phyloP scores from a whole-genome alignment of 257 asterid species.

The Echites panduratus region DNA sequence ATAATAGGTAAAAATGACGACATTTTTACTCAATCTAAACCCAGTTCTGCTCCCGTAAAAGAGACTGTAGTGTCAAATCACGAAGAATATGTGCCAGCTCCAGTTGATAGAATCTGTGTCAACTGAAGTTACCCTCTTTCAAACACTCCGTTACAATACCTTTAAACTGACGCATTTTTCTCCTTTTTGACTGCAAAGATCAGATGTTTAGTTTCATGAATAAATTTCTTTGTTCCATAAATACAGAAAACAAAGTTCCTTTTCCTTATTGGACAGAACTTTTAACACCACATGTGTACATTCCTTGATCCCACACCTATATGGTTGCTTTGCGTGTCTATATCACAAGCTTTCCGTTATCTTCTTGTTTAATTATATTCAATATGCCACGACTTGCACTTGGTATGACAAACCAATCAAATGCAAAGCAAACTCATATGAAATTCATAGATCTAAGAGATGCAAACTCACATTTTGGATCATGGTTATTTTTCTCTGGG shows the following conservation, averaged over 20 bases:
- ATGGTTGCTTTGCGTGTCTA: neutral
- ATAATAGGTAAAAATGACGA: neutral
- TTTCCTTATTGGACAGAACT: neutral
- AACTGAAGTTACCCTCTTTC: slow-evolving; percentile 37
- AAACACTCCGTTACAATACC: slow-evolving; percentile 50
- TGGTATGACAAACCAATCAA: neutral
- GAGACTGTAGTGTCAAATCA: neutral
- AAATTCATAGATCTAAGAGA: slow-evolving; percentile 13
- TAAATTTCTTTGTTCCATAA: neutral
- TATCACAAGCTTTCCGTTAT: neutral
- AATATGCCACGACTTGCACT: neutral
- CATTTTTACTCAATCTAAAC: neutral
- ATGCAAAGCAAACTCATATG: slow-evolving; percentile 6
- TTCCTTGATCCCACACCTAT: neutral
- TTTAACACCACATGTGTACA: neutral
- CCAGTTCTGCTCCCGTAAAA: neutral
- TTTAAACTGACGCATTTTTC: slow-evolving; percentile 75
- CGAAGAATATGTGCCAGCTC: neutral
- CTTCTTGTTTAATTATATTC: neutral
- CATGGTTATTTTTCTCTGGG: slow-evolving; percentile 60
- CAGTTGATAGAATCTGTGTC: slow-evolving; percentile 10
- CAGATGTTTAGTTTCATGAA: slow-evolving; percentile 9
- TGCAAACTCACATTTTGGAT: slow-evolving; percentile 57
- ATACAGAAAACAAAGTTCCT: neutral
- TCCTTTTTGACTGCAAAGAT: slow-evolving; percentile 58